Percentiles rank a stretch among this genome's conserved stretches.
Evolutionary conservation across 2,329 filamentous ascomycete genomes (phyloP).

Genomic region (Waltergamsia citrina): DNA sequence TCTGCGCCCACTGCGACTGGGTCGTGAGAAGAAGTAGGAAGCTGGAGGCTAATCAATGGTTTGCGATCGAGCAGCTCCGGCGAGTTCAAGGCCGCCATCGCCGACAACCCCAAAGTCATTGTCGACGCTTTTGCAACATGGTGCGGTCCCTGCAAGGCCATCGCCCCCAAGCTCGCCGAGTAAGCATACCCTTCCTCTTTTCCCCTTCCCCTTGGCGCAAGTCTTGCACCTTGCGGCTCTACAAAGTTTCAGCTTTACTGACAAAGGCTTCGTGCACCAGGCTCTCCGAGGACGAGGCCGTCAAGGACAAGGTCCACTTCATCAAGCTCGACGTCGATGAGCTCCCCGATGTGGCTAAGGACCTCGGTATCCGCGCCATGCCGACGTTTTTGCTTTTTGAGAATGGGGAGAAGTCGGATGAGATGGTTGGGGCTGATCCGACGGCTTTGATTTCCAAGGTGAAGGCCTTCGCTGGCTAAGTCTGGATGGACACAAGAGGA

Average conservation of each 20-base stretch:
- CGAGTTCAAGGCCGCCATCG: slow-evolving; percentile 47
- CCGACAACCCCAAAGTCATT: slow-evolving; percentile 50
- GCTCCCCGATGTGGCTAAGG: slow-evolving; percentile 61
- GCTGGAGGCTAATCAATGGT: too few species aligned
- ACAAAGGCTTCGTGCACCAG: too few species aligned
- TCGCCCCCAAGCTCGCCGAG: slow-evolving; percentile 58
- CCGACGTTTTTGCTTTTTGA: slow-evolving; percentile 85
- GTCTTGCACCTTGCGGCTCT: too few species aligned
- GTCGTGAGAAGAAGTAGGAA: too few species aligned
- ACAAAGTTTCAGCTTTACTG: too few species aligned
- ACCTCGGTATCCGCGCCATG: slow-evolving; percentile 82
- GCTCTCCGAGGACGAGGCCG: slow-evolving; percentile 25
- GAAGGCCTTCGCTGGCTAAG: slow-evolving; percentile 11
- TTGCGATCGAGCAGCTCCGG: slow-evolving; percentile 38
- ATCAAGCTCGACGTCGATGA: slow-evolving; percentile 89
- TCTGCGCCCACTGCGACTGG: too few species aligned
- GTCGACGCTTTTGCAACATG: slow-evolving; percentile 84
- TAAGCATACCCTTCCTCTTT: slow-evolving; percentile 11
- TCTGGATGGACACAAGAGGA: neutral
- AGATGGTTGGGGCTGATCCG: slow-evolving; percentile 78
- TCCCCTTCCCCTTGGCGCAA: too few species aligned
- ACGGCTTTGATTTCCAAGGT: slow-evolving; percentile 45
- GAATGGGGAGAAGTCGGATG: slow-evolving; percentile 60
- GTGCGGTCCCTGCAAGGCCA: slow-evolving; percentile 93
- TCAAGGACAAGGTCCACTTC: slow-evolving; percentile 57